phyloP scores from a whole-genome alignment of 192 early-diverging fungal species.

The Podila epigama region DNA sequence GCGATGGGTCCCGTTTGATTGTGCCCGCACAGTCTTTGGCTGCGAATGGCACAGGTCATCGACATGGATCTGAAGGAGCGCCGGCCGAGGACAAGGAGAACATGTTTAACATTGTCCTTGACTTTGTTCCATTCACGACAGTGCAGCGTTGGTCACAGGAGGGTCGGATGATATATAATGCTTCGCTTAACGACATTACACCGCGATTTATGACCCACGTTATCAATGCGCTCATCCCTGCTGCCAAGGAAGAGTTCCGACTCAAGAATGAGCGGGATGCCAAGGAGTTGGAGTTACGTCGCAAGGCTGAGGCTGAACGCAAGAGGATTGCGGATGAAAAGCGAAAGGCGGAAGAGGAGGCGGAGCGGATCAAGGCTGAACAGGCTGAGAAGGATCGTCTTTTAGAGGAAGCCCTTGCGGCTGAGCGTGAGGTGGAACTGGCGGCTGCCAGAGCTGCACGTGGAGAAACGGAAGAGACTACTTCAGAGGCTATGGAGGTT shows the following conservation, averaged over 20 bases:
- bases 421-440: constrained; percentile 46
- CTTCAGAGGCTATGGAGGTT: constrained; percentile 39
- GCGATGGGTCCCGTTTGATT: constrained; percentile 16
- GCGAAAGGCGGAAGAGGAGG: constrained; percentile 53
- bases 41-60: constrained; percentile 5
- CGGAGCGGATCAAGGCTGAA: constrained; percentile 52
- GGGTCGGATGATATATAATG: constrained; percentile 80
- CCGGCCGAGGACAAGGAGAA: constrained; percentile 29
- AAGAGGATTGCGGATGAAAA: constrained; percentile 53
- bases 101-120: constrained; percentile 67
- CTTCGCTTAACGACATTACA: constrained; percentile 64
- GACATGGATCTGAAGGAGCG: constrained; percentile 2
- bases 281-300: constrained; percentile 52
- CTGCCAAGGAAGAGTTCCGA: constrained; percentile 74
- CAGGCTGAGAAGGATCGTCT: constrained; percentile 42
- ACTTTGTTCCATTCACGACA: constrained; percentile 72
- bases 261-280: constrained; percentile 63
- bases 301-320: constrained; percentile 66
- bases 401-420: constrained; percentile 36
- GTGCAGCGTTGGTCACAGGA: constrained; percentile 90
- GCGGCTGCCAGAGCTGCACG: constrained; percentile 26
- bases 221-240: constrained; percentile 76
- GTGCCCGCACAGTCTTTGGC: constrained; percentile 40
- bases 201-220: constrained; percentile 66
- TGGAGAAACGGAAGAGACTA: constrained; percentile 28